These are phyloP conservation scores for Quercus tomentella DNA, from an alignment of 331 rosid genomes.

Conservation along the genomic window DNA sequence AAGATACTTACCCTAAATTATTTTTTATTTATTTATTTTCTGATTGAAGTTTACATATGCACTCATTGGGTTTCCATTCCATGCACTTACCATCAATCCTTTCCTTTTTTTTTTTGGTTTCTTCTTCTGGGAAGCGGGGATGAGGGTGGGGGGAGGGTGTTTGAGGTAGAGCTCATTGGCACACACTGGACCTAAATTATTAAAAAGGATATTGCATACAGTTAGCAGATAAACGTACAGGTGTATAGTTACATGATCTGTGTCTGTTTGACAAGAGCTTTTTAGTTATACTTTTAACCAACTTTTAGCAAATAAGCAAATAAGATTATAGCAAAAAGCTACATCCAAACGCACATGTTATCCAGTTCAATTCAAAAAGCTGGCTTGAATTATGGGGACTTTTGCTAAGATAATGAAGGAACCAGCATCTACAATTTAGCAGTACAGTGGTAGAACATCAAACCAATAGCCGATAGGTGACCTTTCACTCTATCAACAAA, in stretches of 20 bases:
- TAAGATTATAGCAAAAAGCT: too few relatives aligned
- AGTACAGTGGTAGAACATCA: background rate
- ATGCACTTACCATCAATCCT: too few relatives aligned
- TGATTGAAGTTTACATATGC: too few relatives aligned
- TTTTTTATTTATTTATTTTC: too few relatives aligned
- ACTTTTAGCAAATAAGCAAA: too few relatives aligned
- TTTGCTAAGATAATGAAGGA: background rate
- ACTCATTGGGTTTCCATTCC: too few relatives aligned
- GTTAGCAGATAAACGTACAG: background rate
- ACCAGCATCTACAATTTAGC: background rate
- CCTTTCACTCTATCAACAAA: background rate
- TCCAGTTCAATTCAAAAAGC: background rate
- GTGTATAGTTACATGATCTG: background rate
- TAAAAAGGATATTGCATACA: slow-evolving; percentile 1
- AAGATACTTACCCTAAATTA: background rate
- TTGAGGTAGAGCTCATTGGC: too few relatives aligned
- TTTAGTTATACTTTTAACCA: too few relatives aligned
- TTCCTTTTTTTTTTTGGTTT: too few relatives aligned
- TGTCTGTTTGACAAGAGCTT: too few relatives aligned
- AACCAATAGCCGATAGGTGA: background rate
- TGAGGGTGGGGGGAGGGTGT: too few relatives aligned
- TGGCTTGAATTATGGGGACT: background rate
- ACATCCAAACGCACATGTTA: background rate
- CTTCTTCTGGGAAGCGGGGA: too few relatives aligned
- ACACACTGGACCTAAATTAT: background rate